A percentile compares a stretch with the other conserved stretches of the same genome.
These are phyloP conservation scores for Neonectria neomacrospora DNA, from an alignment of 2,329 filamentous ascomycete species.

Conservation along the genomic window DNA sequence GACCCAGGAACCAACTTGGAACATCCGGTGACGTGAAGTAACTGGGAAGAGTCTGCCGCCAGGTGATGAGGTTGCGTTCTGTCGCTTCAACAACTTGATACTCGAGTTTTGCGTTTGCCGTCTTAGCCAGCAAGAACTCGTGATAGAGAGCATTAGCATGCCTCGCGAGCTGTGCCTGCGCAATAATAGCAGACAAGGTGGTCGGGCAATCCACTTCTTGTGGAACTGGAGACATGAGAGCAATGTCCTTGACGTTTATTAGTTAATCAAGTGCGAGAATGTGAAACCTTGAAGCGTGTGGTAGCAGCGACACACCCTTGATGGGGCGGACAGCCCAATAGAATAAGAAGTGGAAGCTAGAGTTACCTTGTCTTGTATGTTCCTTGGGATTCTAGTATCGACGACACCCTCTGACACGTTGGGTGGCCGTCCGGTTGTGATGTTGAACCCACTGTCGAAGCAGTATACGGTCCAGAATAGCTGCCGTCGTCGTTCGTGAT, in stretches of 20 bases:
- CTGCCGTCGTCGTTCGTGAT: conserved; percentile 46
- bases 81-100: conserved; percentile 53
- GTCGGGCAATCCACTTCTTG: conserved; percentile 51
- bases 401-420: conserved; percentile 50
- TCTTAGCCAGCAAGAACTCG: conserved; percentile 52
- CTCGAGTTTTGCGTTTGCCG: conserved; percentile 47
- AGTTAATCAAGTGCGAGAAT: too few relatives aligned
- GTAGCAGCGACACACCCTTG: too few relatives aligned
- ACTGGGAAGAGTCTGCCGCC: conserved; percentile 47
- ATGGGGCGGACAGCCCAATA: neutral
- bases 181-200: conserved; percentile 53
- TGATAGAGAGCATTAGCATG: conserved; percentile 56
- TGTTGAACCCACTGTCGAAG: conserved; percentile 56
- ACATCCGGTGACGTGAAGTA: conserved; percentile 49
- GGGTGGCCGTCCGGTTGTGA: conserved; percentile 57
- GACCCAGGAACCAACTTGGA: conserved; percentile 50
- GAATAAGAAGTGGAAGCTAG: too few relatives aligned
- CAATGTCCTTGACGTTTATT: conserved; percentile 1
- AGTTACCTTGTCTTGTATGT: conserved; percentile 53
- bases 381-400: conserved; percentile 53
- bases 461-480: conserved; percentile 52
- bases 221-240: conserved; percentile 32
- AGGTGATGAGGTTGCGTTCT: conserved; percentile 49
- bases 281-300: too few relatives aligned
- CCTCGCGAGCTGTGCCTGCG: conserved; percentile 54